Evolutionary conservation across 495 filamentous ascomycete species (phyloP), one percentile per base, ranked within the genome.

Genomic region (Glarea lozoyensis): DNA sequence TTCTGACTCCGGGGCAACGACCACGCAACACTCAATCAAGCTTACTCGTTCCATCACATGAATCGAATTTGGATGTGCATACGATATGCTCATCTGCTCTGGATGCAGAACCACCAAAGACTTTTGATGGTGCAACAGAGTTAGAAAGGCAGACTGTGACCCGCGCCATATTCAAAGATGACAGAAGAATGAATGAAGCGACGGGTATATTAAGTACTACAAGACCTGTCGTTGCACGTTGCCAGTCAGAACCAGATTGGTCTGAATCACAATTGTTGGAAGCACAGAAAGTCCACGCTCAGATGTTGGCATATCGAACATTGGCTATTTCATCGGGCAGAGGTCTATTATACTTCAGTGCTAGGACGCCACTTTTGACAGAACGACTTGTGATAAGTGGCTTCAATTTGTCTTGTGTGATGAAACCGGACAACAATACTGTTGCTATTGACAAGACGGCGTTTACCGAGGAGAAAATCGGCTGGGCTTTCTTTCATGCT

Each of bases 401-500:
- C 2, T 99, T 97, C 64, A 90, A 84, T 35, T 69, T 94, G 22
- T 81, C 79, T 37, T 95, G 88, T 50, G 63, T 89, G 10, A 88
- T 99, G 73, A 88, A 87, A 50, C 92, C 93, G 11, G 78, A 84
- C 32, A 89, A 90, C 52, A 86, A 84, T 29, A 92, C 84, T 7
- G 82, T 96, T 12, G 85, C 81, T 19, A 87, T 88, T 7, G 93
- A 99, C 54, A 82, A 86, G 52, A 70, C 63, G 16, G 65, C 78
- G 1, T 93, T 89, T 51, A 86, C 82, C 0, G 92, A 99, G 61
- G 92, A 99, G 59, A 97, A 94, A 64, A 82, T 92, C 13, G 84
- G 81, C 58, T 99, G 92, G 92, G 92, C 90, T 0, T 99, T 94
- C 62, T 98, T 99, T 66, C 89, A 99, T 63, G 84, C 88, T 45